Conservation (phyloP, 768 basidiomycete species). For the Omphalotus guepiniiformis region DNA sequence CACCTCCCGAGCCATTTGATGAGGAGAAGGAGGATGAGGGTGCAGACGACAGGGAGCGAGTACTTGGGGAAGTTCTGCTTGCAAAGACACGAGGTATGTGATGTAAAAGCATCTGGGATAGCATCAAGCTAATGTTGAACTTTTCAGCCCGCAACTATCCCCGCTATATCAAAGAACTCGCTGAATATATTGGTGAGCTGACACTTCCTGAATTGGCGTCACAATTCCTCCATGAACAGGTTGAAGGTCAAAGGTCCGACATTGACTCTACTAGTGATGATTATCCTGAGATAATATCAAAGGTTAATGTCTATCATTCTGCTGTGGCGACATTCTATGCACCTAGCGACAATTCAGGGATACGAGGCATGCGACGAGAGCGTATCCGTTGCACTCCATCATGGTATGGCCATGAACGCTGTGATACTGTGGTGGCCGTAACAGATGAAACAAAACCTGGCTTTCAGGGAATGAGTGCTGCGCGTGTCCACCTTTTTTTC, state of each 20-base stretch:
- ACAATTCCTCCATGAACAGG: slow-evolving; percentile 23
- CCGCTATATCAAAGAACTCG: slow-evolving; percentile 12
- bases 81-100: slow-evolving; percentile 3
- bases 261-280: slow-evolving; percentile 9
- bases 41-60: background rate
- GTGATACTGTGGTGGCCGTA: slow-evolving; percentile 20
- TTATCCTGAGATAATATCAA: slow-evolving; percentile 14
- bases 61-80: slow-evolving; percentile 8
- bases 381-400: slow-evolving; percentile 15
- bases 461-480: slow-evolving; percentile 19
- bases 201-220: slow-evolving; percentile 17
- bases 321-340: slow-evolving; percentile 22
- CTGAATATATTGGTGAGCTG: slow-evolving; percentile 14
- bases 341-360: slow-evolving; percentile 19
- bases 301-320: slow-evolving; percentile 22
- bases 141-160: slow-evolving; percentile 8
- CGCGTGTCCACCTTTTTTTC: slow-evolving; percentile 22
- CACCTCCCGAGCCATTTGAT: slow-evolving; percentile 1
- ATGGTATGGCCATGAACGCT: slow-evolving; percentile 12
- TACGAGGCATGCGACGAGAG: slow-evolving; percentile 13
- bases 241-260: slow-evolving; percentile 12
- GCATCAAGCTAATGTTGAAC: background rate
- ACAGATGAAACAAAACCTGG: slow-evolving; percentile 17
- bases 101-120: background rate
- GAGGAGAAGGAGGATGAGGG: slow-evolving; percentile 10